Percentiles rank a stretch among this genome's conserved stretches.
phyloP scores from a whole-genome alignment of 352 stramenopile genomes.

The Phytophthora cajani region DNA sequence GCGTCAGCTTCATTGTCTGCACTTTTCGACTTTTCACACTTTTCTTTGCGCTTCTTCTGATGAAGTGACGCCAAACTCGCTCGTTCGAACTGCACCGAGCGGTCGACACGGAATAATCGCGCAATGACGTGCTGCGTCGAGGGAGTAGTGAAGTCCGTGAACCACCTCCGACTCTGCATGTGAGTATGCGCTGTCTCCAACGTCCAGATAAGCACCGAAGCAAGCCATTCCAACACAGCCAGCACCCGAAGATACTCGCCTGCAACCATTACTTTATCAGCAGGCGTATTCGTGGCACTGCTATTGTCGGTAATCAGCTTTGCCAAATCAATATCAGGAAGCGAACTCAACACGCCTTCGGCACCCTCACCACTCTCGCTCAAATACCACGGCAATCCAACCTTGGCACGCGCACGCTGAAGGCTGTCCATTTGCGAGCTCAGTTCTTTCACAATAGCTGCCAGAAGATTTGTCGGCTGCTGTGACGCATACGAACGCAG shows the following conservation, averaged over 20 bases:
- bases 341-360: conserved; percentile 64
- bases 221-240: conserved; percentile 80
- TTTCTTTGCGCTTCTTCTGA: conserved; percentile 44
- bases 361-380: conserved; percentile 61
- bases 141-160: conserved; percentile 71
- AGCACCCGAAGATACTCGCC: conserved; percentile 76
- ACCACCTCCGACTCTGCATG: conserved; percentile 80
- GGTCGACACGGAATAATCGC: conserved; percentile 76
- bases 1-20: conserved; percentile 13
- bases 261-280: conserved; percentile 50
- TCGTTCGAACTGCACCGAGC: conserved; percentile 77
- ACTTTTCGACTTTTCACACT: conserved; percentile 3
- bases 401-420: conserved; percentile 40
- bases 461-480: conserved; percentile 86
- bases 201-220: conserved; percentile 79
- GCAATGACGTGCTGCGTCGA: conserved; percentile 61
- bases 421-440: conserved; percentile 57
- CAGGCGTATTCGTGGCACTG: conserved; percentile 17
- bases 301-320: conserved; percentile 42
- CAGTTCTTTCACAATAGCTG: conserved; percentile 70
- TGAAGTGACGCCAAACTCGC: conserved; percentile 65
- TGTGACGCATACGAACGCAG: conserved; percentile 90
- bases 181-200: conserved; percentile 77
- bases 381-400: conserved; percentile 49
- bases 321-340: conserved; percentile 66